Evolutionary conservation across 306 rosid species (phyloP).

Genomic region (Abrus precatorius): DNA sequence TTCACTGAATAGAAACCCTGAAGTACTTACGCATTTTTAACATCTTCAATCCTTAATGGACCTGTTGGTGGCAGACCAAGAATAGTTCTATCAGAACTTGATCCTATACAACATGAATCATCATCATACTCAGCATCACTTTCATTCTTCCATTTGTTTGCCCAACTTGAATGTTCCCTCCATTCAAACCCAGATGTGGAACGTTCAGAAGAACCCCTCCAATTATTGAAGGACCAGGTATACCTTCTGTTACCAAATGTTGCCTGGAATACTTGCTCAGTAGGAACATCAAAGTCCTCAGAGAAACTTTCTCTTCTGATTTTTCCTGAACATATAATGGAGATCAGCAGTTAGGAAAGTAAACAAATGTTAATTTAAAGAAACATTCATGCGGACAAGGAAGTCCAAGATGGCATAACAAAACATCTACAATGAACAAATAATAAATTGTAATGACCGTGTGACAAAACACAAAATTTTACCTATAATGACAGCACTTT

Average conservation of each 20-base stretch:
- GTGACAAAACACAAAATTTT: conserved; percentile 23
- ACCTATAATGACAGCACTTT: conserved; percentile 24
- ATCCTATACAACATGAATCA: conserved; percentile 59
- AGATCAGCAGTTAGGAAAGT: conserved; percentile 37
- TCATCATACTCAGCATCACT: conserved; percentile 72
- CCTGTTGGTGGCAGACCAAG: conserved; percentile 88
- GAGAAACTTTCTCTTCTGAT: conserved; percentile 55
- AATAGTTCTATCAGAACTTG: conserved; percentile 67
- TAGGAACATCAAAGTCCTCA: conserved; percentile 57
- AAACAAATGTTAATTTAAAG: conserved; percentile 16
- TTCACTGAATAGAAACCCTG: background rate
- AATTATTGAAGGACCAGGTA: conserved; percentile 67
- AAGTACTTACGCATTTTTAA: conserved; percentile 85
- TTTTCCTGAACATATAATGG: conserved; percentile 49
- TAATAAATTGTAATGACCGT: conserved; percentile 26
- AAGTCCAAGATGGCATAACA: conserved; percentile 10
- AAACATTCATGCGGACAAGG: conserved; percentile 23
- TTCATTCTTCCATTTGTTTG: conserved; percentile 60
- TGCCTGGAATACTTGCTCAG: conserved; percentile 67
- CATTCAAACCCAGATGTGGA: conserved; percentile 73
- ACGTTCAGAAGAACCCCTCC: conserved; percentile 49
- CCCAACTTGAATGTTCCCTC: conserved; percentile 62
- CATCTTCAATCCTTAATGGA: conserved; percentile 84
- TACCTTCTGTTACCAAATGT: conserved; percentile 67
- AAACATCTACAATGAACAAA: conserved; percentile 14